phyloP scores from a whole-genome alignment of 2,329 filamentous ascomycete genomes.

The Ophiostoma piceae region DNA sequence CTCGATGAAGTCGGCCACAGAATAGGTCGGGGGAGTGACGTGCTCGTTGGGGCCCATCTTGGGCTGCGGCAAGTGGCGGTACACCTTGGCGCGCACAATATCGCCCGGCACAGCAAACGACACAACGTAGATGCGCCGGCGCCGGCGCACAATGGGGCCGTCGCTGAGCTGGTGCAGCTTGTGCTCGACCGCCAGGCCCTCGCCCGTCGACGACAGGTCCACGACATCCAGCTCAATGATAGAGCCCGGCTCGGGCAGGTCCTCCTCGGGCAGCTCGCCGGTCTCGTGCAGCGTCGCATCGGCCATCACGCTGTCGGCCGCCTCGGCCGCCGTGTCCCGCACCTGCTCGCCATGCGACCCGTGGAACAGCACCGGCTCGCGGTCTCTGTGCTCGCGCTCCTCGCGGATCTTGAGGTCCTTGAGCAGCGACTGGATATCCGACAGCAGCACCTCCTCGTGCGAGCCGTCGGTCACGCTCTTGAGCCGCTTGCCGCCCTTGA shows the following conservation, averaged over 20 bases:
- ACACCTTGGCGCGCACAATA: slow-evolving; percentile 69
- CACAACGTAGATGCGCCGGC: slow-evolving; percentile 68
- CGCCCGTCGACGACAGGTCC: slow-evolving; percentile 83
- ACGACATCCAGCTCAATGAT: slow-evolving; percentile 79
- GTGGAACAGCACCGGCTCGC: slow-evolving; percentile 24
- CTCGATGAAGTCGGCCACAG: slow-evolving; percentile 74
- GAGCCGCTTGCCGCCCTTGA: slow-evolving; percentile 53
- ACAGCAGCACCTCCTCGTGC: slow-evolving; percentile 60
- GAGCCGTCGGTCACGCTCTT: slow-evolving; percentile 54
- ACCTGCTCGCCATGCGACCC: slow-evolving; percentile 19
- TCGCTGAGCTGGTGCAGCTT: slow-evolving; percentile 25
- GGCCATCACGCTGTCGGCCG: slow-evolving; percentile 2
- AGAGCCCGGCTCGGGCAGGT: slow-evolving; percentile 60
- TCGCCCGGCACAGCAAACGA: slow-evolving; percentile 88
- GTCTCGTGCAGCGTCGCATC: not conserved
- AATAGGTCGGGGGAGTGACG: slow-evolving; percentile 51
- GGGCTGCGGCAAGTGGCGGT: slow-evolving; percentile 59
- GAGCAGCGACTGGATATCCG: slow-evolving; percentile 56
- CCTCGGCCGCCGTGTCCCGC: slow-evolving; percentile 5
- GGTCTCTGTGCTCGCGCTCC: slow-evolving; percentile 31
- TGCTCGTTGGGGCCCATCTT: not conserved
- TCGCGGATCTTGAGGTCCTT: slow-evolving; percentile 37
- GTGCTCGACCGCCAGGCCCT: slow-evolving; percentile 68
- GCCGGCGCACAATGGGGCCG: slow-evolving; percentile 39
- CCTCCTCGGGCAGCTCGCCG: slow-evolving; percentile 24